A percentile compares a stretch with the other conserved stretches of the same genome.
Evolutionary conservation across 2,329 filamentous ascomycete species (phyloP).

Genomic region (Cordyceps tenuipes): DNA sequence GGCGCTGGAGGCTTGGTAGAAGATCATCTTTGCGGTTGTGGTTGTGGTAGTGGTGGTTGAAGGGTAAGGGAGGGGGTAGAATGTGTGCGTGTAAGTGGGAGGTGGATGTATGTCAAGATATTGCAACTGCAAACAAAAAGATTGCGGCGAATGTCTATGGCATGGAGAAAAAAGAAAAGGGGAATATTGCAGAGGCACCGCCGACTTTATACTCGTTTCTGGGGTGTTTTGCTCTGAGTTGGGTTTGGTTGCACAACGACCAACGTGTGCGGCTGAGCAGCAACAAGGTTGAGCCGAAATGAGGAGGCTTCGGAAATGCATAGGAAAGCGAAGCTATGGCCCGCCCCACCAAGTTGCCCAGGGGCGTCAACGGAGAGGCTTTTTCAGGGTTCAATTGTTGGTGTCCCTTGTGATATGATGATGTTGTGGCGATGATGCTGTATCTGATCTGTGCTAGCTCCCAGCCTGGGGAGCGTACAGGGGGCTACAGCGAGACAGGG

Average conservation of each 20-base stretch:
- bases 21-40: slow-evolving; percentile 43
- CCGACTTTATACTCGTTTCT: background rate
- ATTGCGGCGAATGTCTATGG: background rate
- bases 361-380: background rate
- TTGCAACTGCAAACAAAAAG: background rate
- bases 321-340: background rate
- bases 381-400: background rate
- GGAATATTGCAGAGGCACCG: background rate
- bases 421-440: too few species aligned
- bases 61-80: background rate
- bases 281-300: too few species aligned
- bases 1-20: slow-evolving; percentile 62
- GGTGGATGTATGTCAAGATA: background rate
- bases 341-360: background rate
- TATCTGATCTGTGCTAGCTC: too few species aligned
- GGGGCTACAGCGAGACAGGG: too few species aligned
- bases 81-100: background rate
- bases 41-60: background rate
- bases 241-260: background rate
- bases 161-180: background rate
- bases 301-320: too few species aligned
- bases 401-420: too few species aligned
- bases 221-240: too few species aligned
- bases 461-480: background rate
- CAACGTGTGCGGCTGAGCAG: background rate